Evolutionary conservation across 2,329 filamentous ascomycete species (phyloP).

Genomic region (Arthrinium phaeospermum): DNA sequence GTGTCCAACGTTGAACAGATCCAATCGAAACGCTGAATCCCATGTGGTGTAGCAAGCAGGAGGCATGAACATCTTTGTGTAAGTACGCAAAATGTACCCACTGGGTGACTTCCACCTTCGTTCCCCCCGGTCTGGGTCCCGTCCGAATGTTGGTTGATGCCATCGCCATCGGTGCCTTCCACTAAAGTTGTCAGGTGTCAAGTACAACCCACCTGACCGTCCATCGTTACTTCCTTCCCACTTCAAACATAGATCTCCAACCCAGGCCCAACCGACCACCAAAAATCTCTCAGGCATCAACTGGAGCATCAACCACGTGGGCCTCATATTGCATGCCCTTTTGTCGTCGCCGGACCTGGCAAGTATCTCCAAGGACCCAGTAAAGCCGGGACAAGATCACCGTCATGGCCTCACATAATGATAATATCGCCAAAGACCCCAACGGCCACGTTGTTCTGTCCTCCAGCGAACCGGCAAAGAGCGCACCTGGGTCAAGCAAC

Average conservation of each 20-base stretch:
- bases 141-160: background rate
- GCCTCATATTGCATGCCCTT: background rate
- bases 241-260: background rate
- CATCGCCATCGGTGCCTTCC: background rate
- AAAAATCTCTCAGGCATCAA: background rate
- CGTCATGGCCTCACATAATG: background rate
- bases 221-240: background rate
- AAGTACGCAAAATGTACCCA: background rate
- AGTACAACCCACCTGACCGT: slow-evolving; percentile 13
- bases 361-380: background rate
- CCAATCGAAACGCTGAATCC: background rate
- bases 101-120: background rate
- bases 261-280: background rate
- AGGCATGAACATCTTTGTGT: background rate
- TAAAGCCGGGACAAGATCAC: background rate
- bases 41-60: slow-evolving; percentile 16
- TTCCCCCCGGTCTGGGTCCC: background rate
- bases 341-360: background rate
- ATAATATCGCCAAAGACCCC: background rate
- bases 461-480: background rate
- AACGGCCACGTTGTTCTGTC: background rate
- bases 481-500: background rate
- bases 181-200: background rate
- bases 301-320: background rate
- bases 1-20: background rate